Evolutionary conservation across 106 monocot genomes (phyloP).

Genomic region (Narthecium ossifragum): DNA sequence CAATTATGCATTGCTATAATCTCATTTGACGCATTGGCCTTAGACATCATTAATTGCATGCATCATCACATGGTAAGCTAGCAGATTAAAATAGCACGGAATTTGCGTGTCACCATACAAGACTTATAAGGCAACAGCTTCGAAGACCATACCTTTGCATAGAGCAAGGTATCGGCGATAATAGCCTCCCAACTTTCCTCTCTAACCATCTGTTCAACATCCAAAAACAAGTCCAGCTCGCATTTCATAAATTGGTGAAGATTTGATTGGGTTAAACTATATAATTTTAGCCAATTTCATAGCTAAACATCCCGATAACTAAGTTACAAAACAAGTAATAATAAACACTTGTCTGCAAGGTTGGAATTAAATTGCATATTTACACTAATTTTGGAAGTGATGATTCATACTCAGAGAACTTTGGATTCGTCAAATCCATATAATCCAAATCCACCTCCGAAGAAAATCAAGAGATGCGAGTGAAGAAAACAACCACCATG

Average conservation of each 20-base stretch:
- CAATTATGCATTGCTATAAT: background rate
- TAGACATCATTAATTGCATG: background rate
- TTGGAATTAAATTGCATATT: background rate
- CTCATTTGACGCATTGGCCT: background rate
- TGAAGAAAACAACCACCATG: background rate
- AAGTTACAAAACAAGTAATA: background rate
- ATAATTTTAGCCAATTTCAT: background rate
- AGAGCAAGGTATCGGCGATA: slow-evolving; percentile 56
- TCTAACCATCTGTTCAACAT: slow-evolving; percentile 51
- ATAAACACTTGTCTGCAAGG: background rate
- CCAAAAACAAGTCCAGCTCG: background rate
- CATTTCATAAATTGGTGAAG: no score
- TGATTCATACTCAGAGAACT: background rate
- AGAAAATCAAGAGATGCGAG: background rate
- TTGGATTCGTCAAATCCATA: background rate
- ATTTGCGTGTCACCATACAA: background rate
- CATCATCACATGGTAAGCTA: background rate
- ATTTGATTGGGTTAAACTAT: background rate
- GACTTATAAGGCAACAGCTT: background rate
- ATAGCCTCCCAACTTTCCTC: slow-evolving; percentile 78
- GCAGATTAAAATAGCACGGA: background rate
- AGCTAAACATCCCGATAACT: background rate
- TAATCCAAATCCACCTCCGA: background rate
- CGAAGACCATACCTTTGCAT: slow-evolving; percentile 56
- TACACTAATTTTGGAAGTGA: background rate